Evolutionary conservation across 306 rosid species (phyloP), one percentile per base, ranked within the genome.

Genomic region (Dryas octopetala): DNA sequence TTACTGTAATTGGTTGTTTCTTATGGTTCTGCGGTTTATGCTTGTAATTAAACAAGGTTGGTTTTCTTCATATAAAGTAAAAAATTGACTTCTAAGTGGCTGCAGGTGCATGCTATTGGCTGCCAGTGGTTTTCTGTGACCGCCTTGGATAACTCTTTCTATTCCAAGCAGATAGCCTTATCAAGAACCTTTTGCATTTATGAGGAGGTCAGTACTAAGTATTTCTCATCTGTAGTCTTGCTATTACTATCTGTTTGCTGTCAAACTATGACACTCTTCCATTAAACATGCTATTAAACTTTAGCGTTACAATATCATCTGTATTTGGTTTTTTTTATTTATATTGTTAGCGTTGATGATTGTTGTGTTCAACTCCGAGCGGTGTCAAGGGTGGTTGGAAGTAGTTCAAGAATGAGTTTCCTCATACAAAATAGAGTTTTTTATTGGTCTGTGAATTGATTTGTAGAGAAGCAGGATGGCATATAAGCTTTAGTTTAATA

Each of bases 131-230:
- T 88, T 88, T 88, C 90, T 72, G 84, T 86, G 6, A 65, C 78
- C 43, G 77, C 82, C 7, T 76, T 91, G 84, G 89, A 91, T 62
- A 66, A 71, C 67, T 75, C 70, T 68, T 81, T 81, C 74, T 94
- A 84, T 79, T 74, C 88, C 38, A 66, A 41, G 40, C 90, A 94
- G 74, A 88, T 94, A 86, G 89, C 97, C 74, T 70, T 82, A 75
- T 82, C 98, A 66, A 87, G 98, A 88, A 91, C 96, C 64, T 94
- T 94, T 83, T 94, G 98, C 79, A 75, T 90, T 70, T 85, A 88
- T 28, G 97, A 94, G 84, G 96, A 94, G 92, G 97, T 94, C 55
- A 63, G 85, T 80, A 72, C 63, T 69, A 12, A 69, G 41, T 43
- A 50, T 70, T 52, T 11, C 61, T 68, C 70, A 59, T 75, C 75